These are phyloP conservation scores for Psophocarpus tetragonolobus DNA, from an alignment of 306 rosid genomes.

Conservation along the genomic window DNA sequence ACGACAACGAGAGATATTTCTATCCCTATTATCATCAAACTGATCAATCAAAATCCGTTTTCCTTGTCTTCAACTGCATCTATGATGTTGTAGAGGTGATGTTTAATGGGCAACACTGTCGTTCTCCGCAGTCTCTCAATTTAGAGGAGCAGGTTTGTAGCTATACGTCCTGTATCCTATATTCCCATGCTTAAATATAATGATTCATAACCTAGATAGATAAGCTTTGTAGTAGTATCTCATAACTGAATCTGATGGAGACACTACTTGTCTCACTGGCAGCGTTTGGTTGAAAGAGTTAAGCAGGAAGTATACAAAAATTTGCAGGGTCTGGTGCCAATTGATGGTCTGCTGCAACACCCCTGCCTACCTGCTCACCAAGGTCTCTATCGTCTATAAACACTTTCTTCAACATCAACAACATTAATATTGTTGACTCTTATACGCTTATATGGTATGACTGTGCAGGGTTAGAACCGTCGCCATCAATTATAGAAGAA, in stretches of 20 bases:
- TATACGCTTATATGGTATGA: too few relatives aligned
- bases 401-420: too few relatives aligned
- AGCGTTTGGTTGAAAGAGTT: conserved; percentile 32
- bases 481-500: too few relatives aligned
- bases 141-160: conserved; percentile 16
- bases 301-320: conserved; percentile 25
- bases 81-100: conserved; percentile 36
- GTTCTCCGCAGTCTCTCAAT: not conserved
- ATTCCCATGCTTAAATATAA: not conserved
- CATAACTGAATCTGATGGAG: not conserved
- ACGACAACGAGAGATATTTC: conserved; percentile 14
- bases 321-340: not conserved
- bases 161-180: not conserved
- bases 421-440: too few relatives aligned
- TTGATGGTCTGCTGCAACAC: too few relatives aligned
- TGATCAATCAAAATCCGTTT: not conserved
- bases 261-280: not conserved
- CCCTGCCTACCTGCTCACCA: too few relatives aligned
- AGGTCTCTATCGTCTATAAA: too few relatives aligned
- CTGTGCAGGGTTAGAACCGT: too few relatives aligned
- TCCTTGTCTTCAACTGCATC: conserved; percentile 42
- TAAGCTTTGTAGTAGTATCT: too few relatives aligned
- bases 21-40: not conserved
- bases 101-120: conserved; percentile 13
- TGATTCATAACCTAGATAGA: too few relatives aligned